Evolutionary conservation across 768 basidiomycete genomes (phyloP).

Genomic region (Clitopilus hobsonii): DNA sequence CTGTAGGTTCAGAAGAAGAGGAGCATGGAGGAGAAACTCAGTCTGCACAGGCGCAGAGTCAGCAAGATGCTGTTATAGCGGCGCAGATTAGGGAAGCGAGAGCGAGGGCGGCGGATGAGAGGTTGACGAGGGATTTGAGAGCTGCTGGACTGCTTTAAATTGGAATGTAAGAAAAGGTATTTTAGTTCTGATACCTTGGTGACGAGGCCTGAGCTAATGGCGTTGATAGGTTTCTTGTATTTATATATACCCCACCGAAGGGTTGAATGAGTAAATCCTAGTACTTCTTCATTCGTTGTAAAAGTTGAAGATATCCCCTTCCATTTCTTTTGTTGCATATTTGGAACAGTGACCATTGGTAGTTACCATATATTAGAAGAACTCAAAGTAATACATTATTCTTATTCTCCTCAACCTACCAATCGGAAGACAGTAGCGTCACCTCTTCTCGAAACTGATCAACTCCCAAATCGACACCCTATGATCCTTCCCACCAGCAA

Average conservation of each 20-base stretch:
- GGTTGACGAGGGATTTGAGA: slow-evolving; percentile 44
- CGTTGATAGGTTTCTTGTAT: neutral
- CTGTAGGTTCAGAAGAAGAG: slow-evolving; percentile 24
- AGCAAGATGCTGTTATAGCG: slow-evolving; percentile 12
- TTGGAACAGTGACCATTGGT: too few species aligned
- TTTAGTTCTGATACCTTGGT: neutral
- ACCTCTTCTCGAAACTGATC: slow-evolving; percentile 43
- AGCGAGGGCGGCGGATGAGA: slow-evolving; percentile 33
- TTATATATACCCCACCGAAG: neutral
- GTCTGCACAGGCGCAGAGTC: neutral
- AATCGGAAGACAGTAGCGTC: too few species aligned
- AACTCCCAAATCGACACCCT: slow-evolving; percentile 71
- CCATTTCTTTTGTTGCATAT: too few species aligned
- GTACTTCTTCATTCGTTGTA: neutral
- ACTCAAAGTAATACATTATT: neutral
- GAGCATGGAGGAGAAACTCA: neutral
- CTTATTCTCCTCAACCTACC: neutral
- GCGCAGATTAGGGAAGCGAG: slow-evolving; percentile 20
- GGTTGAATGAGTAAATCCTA: neutral
- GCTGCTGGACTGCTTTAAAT: slow-evolving; percentile 49
- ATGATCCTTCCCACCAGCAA: slow-evolving; percentile 61
- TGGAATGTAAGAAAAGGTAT: neutral
- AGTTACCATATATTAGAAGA: neutral
- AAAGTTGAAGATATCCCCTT: neutral
- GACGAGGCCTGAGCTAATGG: neutral